Evolutionary conservation across 2,329 filamentous ascomycete genomes (phyloP).

Genomic region (Malbranchea zuffiana): DNA sequence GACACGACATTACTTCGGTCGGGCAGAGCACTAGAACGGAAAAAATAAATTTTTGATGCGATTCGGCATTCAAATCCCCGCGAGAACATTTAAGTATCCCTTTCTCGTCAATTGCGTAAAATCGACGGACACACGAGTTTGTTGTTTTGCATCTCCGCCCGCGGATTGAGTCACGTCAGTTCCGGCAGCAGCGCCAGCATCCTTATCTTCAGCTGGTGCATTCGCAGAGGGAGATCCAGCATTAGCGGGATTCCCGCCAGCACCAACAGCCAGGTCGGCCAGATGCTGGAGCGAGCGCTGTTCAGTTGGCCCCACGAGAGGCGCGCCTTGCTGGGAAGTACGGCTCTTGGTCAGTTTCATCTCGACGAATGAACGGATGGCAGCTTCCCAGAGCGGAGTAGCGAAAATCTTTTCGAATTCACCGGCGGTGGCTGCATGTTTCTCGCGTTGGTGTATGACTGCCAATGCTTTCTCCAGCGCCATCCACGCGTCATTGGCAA

Average conservation of each 20-base stretch:
- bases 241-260: constrained; percentile 26
- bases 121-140: constrained; percentile 28
- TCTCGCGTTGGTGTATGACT: constrained; percentile 37
- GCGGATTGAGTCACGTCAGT: constrained; percentile 3
- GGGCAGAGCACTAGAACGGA: constrained; percentile 14
- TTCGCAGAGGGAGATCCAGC: constrained; percentile 10
- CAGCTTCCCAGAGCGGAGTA: constrained; percentile 31
- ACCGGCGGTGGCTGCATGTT: constrained; percentile 19
- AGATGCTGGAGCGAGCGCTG: constrained; percentile 36
- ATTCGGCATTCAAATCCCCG: constrained; percentile 12
- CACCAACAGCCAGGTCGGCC: constrained; percentile 35
- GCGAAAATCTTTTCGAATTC: constrained; percentile 33
- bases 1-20: too few relatives aligned
- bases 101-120: constrained; percentile 33
- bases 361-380: constrained; percentile 32
- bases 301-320: constrained; percentile 29
- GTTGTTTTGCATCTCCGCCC: constrained; percentile 8
- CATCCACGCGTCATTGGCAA: constrained; percentile 30
- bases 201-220: constrained; percentile 10
- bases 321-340: constrained; percentile 19
- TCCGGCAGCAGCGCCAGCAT: not conserved
- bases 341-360: constrained; percentile 23
- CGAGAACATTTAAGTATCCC: constrained; percentile 33
- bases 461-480: constrained; percentile 42
- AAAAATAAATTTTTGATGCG: constrained; percentile 13